Evolutionary conservation across 1,284 basidiomycete genomes (phyloP).

Genomic region (Cryptococcus neoformans): DNA sequence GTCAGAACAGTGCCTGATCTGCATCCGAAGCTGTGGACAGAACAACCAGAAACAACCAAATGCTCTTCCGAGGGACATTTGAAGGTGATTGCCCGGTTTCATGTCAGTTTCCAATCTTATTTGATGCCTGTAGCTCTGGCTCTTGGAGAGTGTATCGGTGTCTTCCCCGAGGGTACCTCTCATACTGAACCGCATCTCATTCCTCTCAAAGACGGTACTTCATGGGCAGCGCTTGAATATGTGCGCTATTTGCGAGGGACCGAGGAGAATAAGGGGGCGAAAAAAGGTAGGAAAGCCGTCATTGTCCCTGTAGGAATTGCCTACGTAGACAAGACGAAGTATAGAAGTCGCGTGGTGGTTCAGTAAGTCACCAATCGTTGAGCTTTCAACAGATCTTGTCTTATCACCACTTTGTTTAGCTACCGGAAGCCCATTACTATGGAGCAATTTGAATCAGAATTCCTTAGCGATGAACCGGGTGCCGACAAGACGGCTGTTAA

Average conservation of each 20-base stretch:
- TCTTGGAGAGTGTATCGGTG: conserved; percentile 72
- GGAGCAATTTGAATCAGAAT: conserved; percentile 71
- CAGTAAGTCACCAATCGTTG: conserved; percentile 41
- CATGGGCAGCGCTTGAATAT: conserved; percentile 94
- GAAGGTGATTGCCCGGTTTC: conserved; percentile 50
- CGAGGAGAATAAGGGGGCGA: conserved; percentile 49
- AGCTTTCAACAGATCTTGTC: neutral
- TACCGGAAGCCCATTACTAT: conserved; percentile 77
- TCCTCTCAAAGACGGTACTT: conserved; percentile 92
- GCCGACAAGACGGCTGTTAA: conserved; percentile 79
- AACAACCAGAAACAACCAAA: conserved; percentile 82
- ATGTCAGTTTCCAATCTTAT: neutral
- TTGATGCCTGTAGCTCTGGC: conserved; percentile 56
- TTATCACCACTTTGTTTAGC: conserved; percentile 49
- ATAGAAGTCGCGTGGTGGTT: conserved; percentile 64
- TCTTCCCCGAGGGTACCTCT: conserved; percentile 83
- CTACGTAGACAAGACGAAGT: conserved; percentile 93
- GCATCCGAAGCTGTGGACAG: conserved; percentile 70
- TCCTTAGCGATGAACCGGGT: conserved; percentile 65
- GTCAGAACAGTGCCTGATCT: too few relatives aligned
- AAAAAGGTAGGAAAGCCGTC: conserved; percentile 52
- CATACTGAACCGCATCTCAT: conserved; percentile 84
- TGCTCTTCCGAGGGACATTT: conserved; percentile 86
- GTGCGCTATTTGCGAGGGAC: conserved; percentile 64
- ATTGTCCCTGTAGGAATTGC: conserved; percentile 85